phyloP scores from a whole-genome alignment of 345 rosid genomes.

The Xanthoceras sorbifolium region DNA sequence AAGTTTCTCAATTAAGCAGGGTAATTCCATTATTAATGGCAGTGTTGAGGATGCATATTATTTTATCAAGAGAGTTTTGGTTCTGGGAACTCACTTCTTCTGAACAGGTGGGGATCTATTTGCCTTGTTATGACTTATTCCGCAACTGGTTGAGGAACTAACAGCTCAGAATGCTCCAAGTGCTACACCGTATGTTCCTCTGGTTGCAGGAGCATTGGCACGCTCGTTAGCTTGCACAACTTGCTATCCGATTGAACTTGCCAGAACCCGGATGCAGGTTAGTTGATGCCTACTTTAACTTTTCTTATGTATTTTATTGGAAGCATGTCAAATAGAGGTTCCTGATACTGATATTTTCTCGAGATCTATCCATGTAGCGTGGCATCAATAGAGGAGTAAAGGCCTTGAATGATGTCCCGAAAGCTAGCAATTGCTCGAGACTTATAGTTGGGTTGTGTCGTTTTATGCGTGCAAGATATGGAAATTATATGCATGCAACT shows the following conservation, averaged over 20 bases:
- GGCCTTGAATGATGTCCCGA: background rate
- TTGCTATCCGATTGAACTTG: constrained; percentile 96
- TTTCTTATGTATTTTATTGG: background rate
- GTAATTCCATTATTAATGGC: constrained; percentile 2
- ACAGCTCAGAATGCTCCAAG: constrained; percentile 50
- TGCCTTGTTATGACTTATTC: constrained; percentile 90
- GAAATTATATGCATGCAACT: background rate
- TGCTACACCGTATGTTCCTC: constrained; percentile 59
- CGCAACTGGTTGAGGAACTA: constrained; percentile 72
- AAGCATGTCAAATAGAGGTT: background rate
- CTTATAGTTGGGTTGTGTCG: background rate
- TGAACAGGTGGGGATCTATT: constrained; percentile 87
- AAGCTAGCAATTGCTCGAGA: background rate
- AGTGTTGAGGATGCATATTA: background rate
- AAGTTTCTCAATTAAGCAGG: constrained; percentile 22
- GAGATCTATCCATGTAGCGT: background rate
- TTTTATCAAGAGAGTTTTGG: constrained; percentile 1
- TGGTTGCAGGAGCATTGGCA: constrained; percentile 81
- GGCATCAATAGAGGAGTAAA: background rate
- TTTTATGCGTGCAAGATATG: no score
- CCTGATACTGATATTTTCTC: background rate
- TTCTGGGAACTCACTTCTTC: background rate
- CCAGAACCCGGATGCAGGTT: constrained; percentile 99
- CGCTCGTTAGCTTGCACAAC: constrained; percentile 91
- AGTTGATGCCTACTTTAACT: background rate